These are phyloP conservation scores for Metahyphopichia silvanorum DNA, from an alignment of 805 yeast species.

Conservation along the genomic window DNA sequence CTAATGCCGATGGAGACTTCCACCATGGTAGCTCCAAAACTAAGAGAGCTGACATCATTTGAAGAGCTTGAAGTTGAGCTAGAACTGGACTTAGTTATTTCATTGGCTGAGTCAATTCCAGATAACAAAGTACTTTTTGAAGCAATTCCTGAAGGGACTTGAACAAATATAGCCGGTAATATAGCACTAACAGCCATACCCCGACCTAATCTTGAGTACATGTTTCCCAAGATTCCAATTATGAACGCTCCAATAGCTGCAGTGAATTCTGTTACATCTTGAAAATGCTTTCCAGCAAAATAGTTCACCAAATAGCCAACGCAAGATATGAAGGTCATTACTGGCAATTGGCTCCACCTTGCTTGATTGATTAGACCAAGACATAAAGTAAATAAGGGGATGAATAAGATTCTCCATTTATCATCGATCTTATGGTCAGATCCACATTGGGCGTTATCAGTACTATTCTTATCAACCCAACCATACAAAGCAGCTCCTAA, in stretches of 20 bases:
- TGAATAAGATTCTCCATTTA: slow-evolving; percentile 56
- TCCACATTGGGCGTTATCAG: slow-evolving; percentile 58
- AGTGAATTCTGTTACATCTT: slow-evolving; percentile 74
- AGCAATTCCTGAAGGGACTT: slow-evolving; percentile 94
- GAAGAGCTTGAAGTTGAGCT: slow-evolving; percentile 21
- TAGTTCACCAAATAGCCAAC: slow-evolving; percentile 80
- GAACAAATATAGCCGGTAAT: slow-evolving; percentile 93
- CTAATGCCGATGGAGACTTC: slow-evolving; percentile 92
- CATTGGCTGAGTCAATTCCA: slow-evolving; percentile 75
- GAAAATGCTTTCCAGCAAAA: slow-evolving; percentile 71
- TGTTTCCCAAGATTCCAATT: slow-evolving; percentile 83
- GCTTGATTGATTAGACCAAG: slow-evolving; percentile 84
- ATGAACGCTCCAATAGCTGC: slow-evolving; percentile 89
- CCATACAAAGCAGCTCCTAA: slow-evolving; percentile 92
- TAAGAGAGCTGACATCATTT: slow-evolving; percentile 25
- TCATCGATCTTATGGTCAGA: slow-evolving; percentile 44
- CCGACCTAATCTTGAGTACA: slow-evolving; percentile 81
- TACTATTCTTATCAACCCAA: slow-evolving; percentile 81
- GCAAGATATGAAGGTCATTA: slow-evolving; percentile 75
- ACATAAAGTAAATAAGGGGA: slow-evolving; percentile 63
- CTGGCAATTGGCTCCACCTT: slow-evolving; percentile 72
- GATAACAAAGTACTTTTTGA: slow-evolving; percentile 81
- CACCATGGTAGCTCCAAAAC: slow-evolving; percentile 84
- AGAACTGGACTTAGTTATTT: slow-evolving; percentile 46
- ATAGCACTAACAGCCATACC: slow-evolving; percentile 94